Evolutionary conservation across 2,329 filamentous ascomycete genomes (phyloP).

Genomic region (Curvularia verruculosa): DNA sequence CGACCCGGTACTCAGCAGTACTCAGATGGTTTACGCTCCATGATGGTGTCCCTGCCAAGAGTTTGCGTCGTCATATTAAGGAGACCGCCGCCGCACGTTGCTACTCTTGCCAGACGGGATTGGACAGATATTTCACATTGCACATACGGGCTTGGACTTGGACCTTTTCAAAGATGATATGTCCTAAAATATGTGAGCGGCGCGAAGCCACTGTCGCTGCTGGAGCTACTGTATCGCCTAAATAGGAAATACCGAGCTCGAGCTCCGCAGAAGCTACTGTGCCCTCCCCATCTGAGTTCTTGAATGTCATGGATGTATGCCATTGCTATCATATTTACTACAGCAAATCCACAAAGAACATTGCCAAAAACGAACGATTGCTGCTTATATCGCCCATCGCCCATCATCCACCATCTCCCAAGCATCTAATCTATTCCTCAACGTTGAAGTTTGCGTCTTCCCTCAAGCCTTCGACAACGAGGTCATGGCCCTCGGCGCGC

Average conservation of each 20-base stretch:
- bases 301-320: slow-evolving; percentile 12
- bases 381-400: slow-evolving; percentile 16
- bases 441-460: slow-evolving; percentile 76
- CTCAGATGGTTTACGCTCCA: slow-evolving; percentile 34
- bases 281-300: background rate
- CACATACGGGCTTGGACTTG: background rate
- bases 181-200: background rate
- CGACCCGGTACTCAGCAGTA: slow-evolving; percentile 25
- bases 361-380: slow-evolving; percentile 21
- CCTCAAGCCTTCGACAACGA: slow-evolving; percentile 85
- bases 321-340: slow-evolving; percentile 15
- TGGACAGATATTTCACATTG: background rate
- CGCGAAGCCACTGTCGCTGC: background rate
- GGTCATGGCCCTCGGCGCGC: slow-evolving; percentile 80
- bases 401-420: background rate
- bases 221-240: background rate
- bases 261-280: slow-evolving; percentile 14
- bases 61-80: slow-evolving; percentile 9
- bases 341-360: slow-evolving; percentile 7
- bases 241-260: slow-evolving; percentile 22
- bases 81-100: background rate
- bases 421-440: slow-evolving; percentile 51
- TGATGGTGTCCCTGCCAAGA: slow-evolving; percentile 29
- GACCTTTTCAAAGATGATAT: background rate
- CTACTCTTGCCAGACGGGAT: background rate